Conservation (phyloP, 2,329 filamentous ascomycete genomes). For the Lachnellula cervina region DNA sequence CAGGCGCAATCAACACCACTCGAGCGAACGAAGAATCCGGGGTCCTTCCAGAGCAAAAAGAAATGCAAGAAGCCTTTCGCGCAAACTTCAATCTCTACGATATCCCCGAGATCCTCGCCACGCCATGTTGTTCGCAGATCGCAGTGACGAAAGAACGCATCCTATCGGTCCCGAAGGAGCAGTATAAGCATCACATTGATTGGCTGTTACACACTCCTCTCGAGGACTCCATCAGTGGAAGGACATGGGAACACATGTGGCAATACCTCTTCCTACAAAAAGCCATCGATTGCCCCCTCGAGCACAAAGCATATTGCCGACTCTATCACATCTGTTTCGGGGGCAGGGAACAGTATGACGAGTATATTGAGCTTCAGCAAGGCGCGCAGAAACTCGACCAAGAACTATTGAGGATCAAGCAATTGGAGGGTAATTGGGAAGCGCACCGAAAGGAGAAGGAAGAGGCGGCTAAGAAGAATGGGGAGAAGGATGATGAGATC, state of each 20-base stretch:
- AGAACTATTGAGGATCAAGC: constrained; percentile 10
- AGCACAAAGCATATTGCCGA: constrained; percentile 24
- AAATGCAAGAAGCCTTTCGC: constrained; percentile 20
- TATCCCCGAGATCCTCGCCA: constrained; percentile 46
- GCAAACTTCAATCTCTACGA: constrained; percentile 21
- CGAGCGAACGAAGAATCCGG: constrained; percentile 14
- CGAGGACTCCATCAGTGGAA: constrained; percentile 49
- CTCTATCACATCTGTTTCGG: constrained; percentile 26
- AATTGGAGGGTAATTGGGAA: constrained; percentile 3
- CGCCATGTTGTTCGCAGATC: constrained; percentile 61
- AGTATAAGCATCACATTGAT: constrained; percentile 52
- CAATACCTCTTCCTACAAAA: constrained; percentile 36
- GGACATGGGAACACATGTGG: constrained; percentile 62
- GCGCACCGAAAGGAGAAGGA: not conserved
- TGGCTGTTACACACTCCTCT: constrained; percentile 54
- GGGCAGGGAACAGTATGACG: constrained; percentile 18
- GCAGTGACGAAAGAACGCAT: constrained; percentile 52
- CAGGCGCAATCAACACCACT: constrained; percentile 31
- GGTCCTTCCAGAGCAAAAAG: constrained; percentile 11
- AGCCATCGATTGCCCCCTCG: constrained; percentile 20
- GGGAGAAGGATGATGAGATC: not conserved
- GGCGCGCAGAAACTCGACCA: constrained; percentile 6
- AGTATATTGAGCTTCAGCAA: constrained; percentile 17
- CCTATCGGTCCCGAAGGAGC: constrained; percentile 40
- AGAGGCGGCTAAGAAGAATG: not conserved